A percentile compares a stretch with the other conserved stretches of the same genome.
phyloP scores from a whole-genome alignment of 75 land plant species.

The Selaginella tamariscina region DNA sequence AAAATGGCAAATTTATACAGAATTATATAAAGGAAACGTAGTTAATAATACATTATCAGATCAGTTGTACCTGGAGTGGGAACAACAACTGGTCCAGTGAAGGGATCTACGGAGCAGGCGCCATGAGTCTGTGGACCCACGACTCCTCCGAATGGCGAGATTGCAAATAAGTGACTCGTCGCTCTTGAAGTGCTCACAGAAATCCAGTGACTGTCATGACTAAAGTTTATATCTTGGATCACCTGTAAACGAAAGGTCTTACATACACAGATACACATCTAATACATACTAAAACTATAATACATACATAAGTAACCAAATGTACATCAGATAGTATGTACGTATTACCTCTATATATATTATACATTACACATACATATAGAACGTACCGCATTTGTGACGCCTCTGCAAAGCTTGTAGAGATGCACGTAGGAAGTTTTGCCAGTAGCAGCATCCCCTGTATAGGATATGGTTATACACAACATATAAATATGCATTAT shows the following conservation, averaged over 20 bases:
- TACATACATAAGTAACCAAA: too few species aligned
- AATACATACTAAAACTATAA: too few species aligned
- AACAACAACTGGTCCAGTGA: not conserved
- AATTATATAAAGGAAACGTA: too few species aligned
- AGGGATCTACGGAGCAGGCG: conserved; percentile 14
- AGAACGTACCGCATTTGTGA: conserved; percentile 78
- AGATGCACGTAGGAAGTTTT: conserved; percentile 50
- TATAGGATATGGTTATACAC: conserved; percentile 20
- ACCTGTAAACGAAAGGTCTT: conserved; percentile 37
- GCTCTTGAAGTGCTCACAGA: conserved; percentile 96
- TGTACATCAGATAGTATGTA: too few species aligned
- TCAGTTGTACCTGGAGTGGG: too few species aligned
- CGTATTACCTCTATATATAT: too few species aligned
- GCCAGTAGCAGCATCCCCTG: conserved; percentile 29
- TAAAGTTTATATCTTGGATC: conserved; percentile 92
- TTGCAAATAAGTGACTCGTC: conserved; percentile 82
- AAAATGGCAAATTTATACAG: too few species aligned
- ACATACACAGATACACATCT: not conserved
- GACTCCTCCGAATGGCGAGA: conserved; percentile 60
- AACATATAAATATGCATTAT: too few species aligned
- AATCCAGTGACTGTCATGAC: conserved; percentile 81
- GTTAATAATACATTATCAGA: too few species aligned
- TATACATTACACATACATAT: not conserved
- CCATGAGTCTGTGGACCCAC: conserved; percentile 30
- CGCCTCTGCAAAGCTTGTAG: conserved; percentile 80